Base-by-base conservation (phyloP, 768 basidiomycete genomes). In the Multifurca ochricompacta region DNA sequence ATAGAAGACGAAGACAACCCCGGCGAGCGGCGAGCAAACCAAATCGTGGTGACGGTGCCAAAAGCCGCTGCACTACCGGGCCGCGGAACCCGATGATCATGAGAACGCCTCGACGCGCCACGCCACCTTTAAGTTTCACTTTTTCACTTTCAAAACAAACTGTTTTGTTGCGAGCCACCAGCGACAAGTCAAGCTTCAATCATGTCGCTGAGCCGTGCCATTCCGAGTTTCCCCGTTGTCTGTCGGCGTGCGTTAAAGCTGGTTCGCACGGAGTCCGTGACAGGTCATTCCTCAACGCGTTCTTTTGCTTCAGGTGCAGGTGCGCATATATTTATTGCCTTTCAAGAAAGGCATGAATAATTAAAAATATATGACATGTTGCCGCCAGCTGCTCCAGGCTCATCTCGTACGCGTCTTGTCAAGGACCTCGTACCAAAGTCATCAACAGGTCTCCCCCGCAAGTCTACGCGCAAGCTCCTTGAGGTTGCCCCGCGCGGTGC, bases 311-410 rank as follows among this genome's bases (percentile, higher is more conserved):
- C 54, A 44, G 54, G 54, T 55, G 30, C 54, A 44, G 54, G 54
- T 55, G 30, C 5, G 42, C 6, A 0, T 10, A 27, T 42, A 30
- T 39, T 25, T 18, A 34, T 21, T 31, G n/a, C 21, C 30, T n/a
- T n/a, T n/a, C n/a, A n/a, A n/a, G n/a, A 7, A 7, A 31, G 13
- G 8, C 7, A 23, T 1, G 9, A 30, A 42, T 28, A 31, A 16
- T 16, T 42, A 8, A 25, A 14, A 42, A 14, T 16, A 31, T 6
- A 2, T 4, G 9, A 54, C 47, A 1, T 31, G 14, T 21, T 14
- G 11, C 5, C 14, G 21, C 13, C 79, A 83, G 19, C 73, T 66
- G 23, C 75, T 56, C 16, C 76, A 21, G 31, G 34, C 6, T 14
- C 57, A n/a, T 59, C 59, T 35, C 57, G 59, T n/a, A 59, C 52